Conservation (phyloP, 1,284 basidiomycete species). For the Anthracocystis panici-leucophaei region DNA sequence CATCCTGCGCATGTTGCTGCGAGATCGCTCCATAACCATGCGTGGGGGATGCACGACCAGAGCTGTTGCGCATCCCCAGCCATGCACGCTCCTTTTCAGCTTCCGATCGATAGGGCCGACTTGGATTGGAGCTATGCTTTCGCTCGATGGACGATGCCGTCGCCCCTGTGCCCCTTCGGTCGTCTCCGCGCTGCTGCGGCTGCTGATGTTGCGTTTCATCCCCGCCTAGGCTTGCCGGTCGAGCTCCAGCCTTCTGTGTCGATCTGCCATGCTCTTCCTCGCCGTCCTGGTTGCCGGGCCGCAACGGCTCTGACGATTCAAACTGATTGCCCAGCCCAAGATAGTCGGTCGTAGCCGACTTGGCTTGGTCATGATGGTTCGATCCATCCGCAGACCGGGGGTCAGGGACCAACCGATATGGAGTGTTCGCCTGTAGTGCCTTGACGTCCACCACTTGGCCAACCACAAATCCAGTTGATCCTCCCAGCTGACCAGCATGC, state of each 20-base stretch:
- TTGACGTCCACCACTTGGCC: conserved; percentile 61
- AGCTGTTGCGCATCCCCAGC: conserved; percentile 36
- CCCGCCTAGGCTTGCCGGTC: neutral
- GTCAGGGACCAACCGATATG: conserved; percentile 33
- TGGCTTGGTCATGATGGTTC: conserved; percentile 14
- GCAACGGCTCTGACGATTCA: conserved; percentile 24
- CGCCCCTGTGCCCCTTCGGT: conserved; percentile 4
- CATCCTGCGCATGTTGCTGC: conserved; percentile 9
- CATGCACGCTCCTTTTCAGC: conserved; percentile 49
- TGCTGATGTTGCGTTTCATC: conserved; percentile 4
- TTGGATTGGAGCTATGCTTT: conserved; percentile 35
- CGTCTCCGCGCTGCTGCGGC: conserved; percentile 7
- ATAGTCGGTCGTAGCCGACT: conserved; percentile 37
- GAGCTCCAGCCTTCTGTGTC: neutral
- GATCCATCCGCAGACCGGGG: conserved; percentile 10
- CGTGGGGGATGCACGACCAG: conserved; percentile 24
- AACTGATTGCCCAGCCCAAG: conserved; percentile 30
- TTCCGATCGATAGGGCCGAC: conserved; percentile 36
- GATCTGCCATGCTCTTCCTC: conserved; percentile 8
- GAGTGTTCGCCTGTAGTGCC: conserved; percentile 48
- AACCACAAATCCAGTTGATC: conserved; percentile 46
- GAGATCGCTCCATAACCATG: conserved; percentile 28
- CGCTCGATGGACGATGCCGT: conserved; percentile 6
- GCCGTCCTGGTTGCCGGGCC: conserved; percentile 11
- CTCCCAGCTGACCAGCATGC: conserved; percentile 14